Conservation (phyloP, 306 rosid genomes). For the Lablab purpureus region DNA sequence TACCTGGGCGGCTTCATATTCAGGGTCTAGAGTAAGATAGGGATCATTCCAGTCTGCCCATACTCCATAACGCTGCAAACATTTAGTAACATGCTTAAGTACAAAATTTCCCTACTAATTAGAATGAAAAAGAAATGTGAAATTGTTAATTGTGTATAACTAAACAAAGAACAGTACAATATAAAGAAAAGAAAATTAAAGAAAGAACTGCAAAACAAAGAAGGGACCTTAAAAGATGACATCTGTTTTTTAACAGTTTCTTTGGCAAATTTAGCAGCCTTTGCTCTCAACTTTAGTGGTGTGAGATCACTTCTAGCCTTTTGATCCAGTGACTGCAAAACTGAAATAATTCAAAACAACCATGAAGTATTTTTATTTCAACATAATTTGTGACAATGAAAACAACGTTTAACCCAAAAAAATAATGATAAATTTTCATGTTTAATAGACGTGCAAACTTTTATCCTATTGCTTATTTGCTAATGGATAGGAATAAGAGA, state of each 20-base stretch:
- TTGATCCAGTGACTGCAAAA: slow-evolving; percentile 95
- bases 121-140: slow-evolving; percentile 13
- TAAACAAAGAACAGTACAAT: slow-evolving; percentile 8
- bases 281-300: slow-evolving; percentile 89
- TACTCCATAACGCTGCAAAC: slow-evolving; percentile 92
- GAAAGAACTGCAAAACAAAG: slow-evolving; percentile 32
- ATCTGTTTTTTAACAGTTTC: slow-evolving; percentile 87
- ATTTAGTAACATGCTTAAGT: slow-evolving; percentile 55
- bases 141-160: background rate
- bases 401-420: background rate
- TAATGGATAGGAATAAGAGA: too few relatives aligned
- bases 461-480: background rate
- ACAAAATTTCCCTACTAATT: slow-evolving; percentile 20
- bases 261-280: slow-evolving; percentile 97
- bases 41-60: slow-evolving; percentile 99
- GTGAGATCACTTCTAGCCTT: slow-evolving; percentile 81
- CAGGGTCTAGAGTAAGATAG: slow-evolving; percentile 92
- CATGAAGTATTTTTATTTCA: slow-evolving; percentile 23
- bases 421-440: background rate
- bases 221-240: slow-evolving; percentile 89
- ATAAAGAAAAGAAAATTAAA: slow-evolving; percentile 26
- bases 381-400: background rate
- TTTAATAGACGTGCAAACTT: background rate
- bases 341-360: slow-evolving; percentile 68
- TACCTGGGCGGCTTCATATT: slow-evolving; percentile 99